These are phyloP conservation scores for Aspergillus eucalypticola DNA, from an alignment of 2,329 filamentous ascomycete species.

Conservation along the genomic window DNA sequence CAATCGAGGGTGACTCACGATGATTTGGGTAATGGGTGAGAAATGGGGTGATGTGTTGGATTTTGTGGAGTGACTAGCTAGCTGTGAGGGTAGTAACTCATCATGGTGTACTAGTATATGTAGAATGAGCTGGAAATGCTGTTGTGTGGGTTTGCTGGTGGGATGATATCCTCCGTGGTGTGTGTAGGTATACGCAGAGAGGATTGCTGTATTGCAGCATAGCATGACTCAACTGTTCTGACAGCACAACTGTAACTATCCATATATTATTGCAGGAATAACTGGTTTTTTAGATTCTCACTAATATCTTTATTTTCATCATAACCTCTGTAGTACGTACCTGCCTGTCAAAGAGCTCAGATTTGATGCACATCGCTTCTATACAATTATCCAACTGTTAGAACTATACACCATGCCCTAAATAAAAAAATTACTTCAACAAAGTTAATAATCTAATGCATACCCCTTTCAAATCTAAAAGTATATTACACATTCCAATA, in stretches of 20 bases:
- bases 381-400: too few species aligned
- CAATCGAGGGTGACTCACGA: background rate
- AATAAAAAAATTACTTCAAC: too few species aligned
- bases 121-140: background rate
- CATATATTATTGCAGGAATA: too few species aligned
- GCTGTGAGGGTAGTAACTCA: background rate
- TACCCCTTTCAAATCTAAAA: background rate
- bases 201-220: background rate
- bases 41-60: background rate
- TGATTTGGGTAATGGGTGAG: background rate
- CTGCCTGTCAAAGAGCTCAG: too few species aligned
- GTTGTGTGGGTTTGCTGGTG: background rate
- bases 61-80: background rate
- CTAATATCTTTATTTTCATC: too few species aligned
- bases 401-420: too few species aligned
- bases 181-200: background rate
- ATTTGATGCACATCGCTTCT: too few species aligned
- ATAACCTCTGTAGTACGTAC: too few species aligned
- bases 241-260: too few species aligned
- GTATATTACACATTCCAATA: background rate
- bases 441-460: too few species aligned
- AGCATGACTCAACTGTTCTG: too few species aligned
- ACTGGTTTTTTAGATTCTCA: too few species aligned
- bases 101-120: background rate
- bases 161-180: background rate